Conservation (phyloP, 208 protist genomes). For the Wallacemonas collosoma region DNA sequence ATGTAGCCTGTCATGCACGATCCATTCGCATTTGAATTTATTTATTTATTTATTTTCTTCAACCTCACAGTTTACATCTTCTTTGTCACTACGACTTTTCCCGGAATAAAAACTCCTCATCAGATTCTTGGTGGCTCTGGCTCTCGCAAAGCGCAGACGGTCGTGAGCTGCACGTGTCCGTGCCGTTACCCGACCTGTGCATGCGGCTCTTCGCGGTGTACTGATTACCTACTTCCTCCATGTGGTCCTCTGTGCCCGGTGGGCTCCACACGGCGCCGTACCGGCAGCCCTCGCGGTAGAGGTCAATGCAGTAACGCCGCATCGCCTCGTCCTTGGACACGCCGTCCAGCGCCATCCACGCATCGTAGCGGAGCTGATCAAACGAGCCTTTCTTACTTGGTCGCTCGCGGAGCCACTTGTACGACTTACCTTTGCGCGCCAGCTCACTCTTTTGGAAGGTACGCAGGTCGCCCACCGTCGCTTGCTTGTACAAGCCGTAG, state of each 20-base stretch:
- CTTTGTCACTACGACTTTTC: neutral
- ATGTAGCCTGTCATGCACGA: neutral
- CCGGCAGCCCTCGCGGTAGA: slow-evolving; percentile 27
- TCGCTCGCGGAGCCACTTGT: slow-evolving; percentile 30
- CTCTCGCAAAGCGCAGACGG: neutral
- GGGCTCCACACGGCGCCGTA: slow-evolving; percentile 44
- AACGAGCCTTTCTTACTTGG: slow-evolving; percentile 28
- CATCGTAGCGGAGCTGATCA: slow-evolving; percentile 28
- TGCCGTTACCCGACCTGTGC: neutral
- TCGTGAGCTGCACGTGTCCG: slow-evolving; percentile 2
- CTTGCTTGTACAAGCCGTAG: slow-evolving; percentile 95
- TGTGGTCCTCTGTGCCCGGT: slow-evolving; percentile 34
- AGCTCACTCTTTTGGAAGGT: slow-evolving; percentile 31
- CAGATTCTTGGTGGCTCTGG: neutral
- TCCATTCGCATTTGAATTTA: neutral
- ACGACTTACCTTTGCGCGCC: neutral
- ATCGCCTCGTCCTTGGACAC: neutral
- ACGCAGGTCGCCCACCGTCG: slow-evolving; percentile 78
- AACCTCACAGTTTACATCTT: too few species aligned
- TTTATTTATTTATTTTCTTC: neutral
- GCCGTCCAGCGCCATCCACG: slow-evolving; percentile 17
- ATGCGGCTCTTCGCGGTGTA: slow-evolving; percentile 20
- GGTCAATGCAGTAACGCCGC: slow-evolving; percentile 25
- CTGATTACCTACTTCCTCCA: slow-evolving; percentile 36
- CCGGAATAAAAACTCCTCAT: slow-evolving; percentile 7